phyloP scores from a whole-genome alignment of 1,284 basidiomycete genomes.

The Afroboletus lepidellus region DNA sequence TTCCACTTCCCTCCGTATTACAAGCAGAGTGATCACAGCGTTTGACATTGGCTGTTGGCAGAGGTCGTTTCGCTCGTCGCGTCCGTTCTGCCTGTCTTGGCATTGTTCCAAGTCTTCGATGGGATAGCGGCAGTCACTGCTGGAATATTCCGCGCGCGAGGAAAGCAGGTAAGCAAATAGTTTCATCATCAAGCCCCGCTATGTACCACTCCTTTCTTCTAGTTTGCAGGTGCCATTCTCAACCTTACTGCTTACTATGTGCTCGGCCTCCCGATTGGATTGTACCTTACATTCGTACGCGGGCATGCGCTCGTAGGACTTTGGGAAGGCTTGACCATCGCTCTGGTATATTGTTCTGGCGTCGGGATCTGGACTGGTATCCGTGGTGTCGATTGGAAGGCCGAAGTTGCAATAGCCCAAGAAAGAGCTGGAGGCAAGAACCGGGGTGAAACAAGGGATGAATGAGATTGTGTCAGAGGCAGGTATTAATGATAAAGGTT shows the following conservation, averaged over 20 bases:
- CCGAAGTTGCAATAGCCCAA: slow-evolving; percentile 57
- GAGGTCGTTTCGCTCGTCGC: slow-evolving; percentile 69
- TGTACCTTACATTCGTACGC: slow-evolving; percentile 60
- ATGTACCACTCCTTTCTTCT: neutral
- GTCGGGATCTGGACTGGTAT: slow-evolving; percentile 52
- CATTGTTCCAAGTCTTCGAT: slow-evolving; percentile 85
- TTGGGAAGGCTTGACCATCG: slow-evolving; percentile 66
- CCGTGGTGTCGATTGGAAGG: slow-evolving; percentile 56
- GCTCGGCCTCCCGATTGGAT: slow-evolving; percentile 66
- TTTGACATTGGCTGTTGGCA: slow-evolving; percentile 21
- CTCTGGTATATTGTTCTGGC: slow-evolving; percentile 55
- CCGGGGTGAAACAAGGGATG: too few species aligned
- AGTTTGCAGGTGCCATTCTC: slow-evolving; percentile 58
- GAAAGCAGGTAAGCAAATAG: slow-evolving; percentile 55
- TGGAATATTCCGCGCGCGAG: slow-evolving; percentile 79
- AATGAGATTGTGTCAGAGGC: too few species aligned
- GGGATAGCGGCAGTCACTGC: slow-evolving; percentile 66
- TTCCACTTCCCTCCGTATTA: neutral
- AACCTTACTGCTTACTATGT: slow-evolving; percentile 68
- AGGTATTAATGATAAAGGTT: too few species aligned
- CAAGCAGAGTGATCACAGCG: neutral
- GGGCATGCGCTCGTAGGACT: slow-evolving; percentile 55
- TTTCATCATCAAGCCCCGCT: neutral
- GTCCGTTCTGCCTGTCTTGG: slow-evolving; percentile 69
- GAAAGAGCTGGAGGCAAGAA: slow-evolving; percentile 17